phyloP scores from a whole-genome alignment of 2,329 filamentous ascomycete species.

The Clarireedia hainanense region DNA sequence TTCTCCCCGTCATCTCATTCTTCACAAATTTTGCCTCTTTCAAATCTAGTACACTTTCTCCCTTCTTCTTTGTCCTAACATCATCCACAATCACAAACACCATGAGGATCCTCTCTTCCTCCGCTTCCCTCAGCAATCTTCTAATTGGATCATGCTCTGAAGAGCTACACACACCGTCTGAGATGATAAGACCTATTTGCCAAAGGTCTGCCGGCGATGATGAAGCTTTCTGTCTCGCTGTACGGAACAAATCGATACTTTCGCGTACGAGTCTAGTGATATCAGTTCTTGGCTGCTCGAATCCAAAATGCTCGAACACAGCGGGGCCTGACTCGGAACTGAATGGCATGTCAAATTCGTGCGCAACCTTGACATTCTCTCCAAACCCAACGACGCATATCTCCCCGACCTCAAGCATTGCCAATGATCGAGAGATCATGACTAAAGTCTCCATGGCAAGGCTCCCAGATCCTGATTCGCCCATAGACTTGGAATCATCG shows the following conservation, averaged over 20 bases:
- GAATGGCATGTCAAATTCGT: constrained; percentile 78
- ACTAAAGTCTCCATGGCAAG: constrained; percentile 92
- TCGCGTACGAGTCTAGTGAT: constrained; percentile 69
- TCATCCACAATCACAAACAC: constrained; percentile 95
- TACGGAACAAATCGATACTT: constrained; percentile 74
- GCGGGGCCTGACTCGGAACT: constrained; percentile 73
- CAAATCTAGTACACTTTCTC: constrained; percentile 74
- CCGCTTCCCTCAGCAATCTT: constrained; percentile 74
- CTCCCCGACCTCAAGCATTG: constrained; percentile 91
- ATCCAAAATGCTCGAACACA: constrained; percentile 77
- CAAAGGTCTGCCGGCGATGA: constrained; percentile 65
- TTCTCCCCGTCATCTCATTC: constrained; percentile 47
- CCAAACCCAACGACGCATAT: constrained; percentile 91
- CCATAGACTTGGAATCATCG: constrained; percentile 93
- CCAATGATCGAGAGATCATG: constrained; percentile 77
- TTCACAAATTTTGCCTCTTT: constrained; percentile 77
- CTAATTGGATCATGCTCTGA: constrained; percentile 75
- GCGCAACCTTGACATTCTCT: constrained; percentile 71
- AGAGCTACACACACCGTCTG: constrained; percentile 83
- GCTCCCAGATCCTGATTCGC: constrained; percentile 64
- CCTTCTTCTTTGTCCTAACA: constrained; percentile 40
- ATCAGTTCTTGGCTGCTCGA: constrained; percentile 79
- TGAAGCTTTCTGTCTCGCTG: constrained; percentile 51
- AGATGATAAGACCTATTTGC: constrained; percentile 91
- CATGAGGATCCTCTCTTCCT: constrained; percentile 93